A percentile compares a stretch with the other conserved stretches of the same genome.
Evolutionary conservation across 495 filamentous ascomycete species (phyloP).

Genomic region (Annulohypoxylon moriforme): DNA sequence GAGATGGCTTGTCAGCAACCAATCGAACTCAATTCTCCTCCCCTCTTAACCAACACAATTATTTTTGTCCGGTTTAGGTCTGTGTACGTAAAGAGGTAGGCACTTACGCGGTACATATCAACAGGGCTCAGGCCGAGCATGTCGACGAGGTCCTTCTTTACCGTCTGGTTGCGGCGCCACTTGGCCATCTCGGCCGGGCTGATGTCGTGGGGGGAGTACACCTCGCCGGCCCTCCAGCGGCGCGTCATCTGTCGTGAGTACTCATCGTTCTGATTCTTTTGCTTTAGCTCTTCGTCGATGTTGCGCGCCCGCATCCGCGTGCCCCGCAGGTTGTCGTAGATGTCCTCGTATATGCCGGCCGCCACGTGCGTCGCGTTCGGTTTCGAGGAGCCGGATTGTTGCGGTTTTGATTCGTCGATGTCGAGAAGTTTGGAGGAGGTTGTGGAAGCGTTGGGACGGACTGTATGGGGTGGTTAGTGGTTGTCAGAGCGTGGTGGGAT

Average conservation of each 20-base stretch:
- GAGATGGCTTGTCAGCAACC: neutral
- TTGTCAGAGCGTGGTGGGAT: conserved; percentile 17
- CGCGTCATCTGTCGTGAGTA: conserved; percentile 61
- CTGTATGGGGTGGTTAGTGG: conserved; percentile 13
- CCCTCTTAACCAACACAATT: too few species aligned
- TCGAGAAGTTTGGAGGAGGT: conserved; percentile 31
- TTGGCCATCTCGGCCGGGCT: conserved; percentile 77
- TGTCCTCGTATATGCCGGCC: conserved; percentile 27
- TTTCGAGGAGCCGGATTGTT: neutral
- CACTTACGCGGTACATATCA: conserved; percentile 82
- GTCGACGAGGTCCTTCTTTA: conserved; percentile 80
- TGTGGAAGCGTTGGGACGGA: conserved; percentile 18
- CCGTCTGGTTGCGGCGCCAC: conserved; percentile 55
- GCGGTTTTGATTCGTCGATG: conserved; percentile 15
- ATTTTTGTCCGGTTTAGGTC: too few species aligned
- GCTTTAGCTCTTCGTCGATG: conserved; percentile 41
- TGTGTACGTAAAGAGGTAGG: conserved; percentile 17
- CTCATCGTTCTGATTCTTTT: conserved; percentile 43
- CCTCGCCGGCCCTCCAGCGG: conserved; percentile 78
- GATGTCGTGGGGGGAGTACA: conserved; percentile 92
- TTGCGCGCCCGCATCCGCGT: conserved; percentile 46
- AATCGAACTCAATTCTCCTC: neutral
- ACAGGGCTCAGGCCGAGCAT: conserved; percentile 82
- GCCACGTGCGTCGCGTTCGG: conserved; percentile 3
- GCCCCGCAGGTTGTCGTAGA: conserved; percentile 26